These are phyloP conservation scores for Hanseniaspora pseudoguilliermondii DNA, from an alignment of 805 yeast species.

Conservation along the genomic window DNA sequence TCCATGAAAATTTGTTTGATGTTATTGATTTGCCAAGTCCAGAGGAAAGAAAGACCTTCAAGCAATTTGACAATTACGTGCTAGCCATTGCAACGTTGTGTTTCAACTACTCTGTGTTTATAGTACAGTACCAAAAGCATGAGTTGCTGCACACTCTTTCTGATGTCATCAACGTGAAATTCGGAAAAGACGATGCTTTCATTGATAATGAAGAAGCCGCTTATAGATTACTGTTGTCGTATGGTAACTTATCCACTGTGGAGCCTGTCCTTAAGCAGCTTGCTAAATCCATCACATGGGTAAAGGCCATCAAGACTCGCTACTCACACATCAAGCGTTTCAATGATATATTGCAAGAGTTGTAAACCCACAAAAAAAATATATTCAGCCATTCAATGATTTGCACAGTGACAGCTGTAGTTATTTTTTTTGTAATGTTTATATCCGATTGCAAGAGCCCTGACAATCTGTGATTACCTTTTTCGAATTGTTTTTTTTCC, in stretches of 20 bases:
- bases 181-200: slow-evolving; percentile 23
- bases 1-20: slow-evolving; percentile 31
- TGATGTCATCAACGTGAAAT: slow-evolving; percentile 23
- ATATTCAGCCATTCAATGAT: too few relatives aligned
- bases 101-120: slow-evolving; percentile 36
- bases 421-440: neutral
- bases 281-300: slow-evolving; percentile 25
- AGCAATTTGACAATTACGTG: slow-evolving; percentile 23
- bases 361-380: neutral
- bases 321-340: slow-evolving; percentile 21
- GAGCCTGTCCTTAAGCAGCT: slow-evolving; percentile 24
- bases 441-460: too few relatives aligned
- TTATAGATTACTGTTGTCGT: slow-evolving; percentile 49
- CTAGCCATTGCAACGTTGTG: slow-evolving; percentile 39
- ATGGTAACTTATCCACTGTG: slow-evolving; percentile 42
- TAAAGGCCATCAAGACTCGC: slow-evolving; percentile 17
- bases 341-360: slow-evolving; percentile 18
- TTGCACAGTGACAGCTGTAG: neutral
- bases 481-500: neutral
- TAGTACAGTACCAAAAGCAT: slow-evolving; percentile 23
- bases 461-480: neutral
- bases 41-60: slow-evolving; percentile 12
- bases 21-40: slow-evolving; percentile 24
- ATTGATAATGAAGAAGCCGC: slow-evolving; percentile 47
- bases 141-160: slow-evolving; percentile 25